Evolutionary conservation across 169 alveolate genomes (phyloP).

Genomic region (Besnoitia besnoiti): DNA sequence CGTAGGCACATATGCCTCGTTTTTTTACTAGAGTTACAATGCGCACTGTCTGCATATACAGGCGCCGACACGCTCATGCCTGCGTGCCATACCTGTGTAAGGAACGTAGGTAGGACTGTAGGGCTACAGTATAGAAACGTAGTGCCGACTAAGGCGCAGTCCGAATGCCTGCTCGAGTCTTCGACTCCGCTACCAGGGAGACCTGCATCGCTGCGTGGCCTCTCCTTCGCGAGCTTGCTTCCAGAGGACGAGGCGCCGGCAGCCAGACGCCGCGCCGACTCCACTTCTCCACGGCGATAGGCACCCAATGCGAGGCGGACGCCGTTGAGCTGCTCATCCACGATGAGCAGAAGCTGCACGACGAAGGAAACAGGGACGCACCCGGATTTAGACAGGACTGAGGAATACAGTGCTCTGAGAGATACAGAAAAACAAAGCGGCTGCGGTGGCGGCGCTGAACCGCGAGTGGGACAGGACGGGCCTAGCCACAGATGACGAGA

Average conservation of each 20-base stretch:
- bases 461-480: no score
- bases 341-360: conserved; percentile 37
- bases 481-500: no score
- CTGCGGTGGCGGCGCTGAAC: no score
- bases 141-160: neutral
- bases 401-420: no score
- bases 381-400: neutral
- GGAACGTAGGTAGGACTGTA: neutral
- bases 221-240: neutral
- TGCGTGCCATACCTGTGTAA: neutral
- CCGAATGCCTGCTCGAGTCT: neutral
- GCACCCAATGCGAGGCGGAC: conserved; percentile 48
- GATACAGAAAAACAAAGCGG: no score
- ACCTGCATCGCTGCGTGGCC: neutral
- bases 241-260: neutral
- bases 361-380: neutral
- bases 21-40: no score
- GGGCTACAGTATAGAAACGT: conserved; percentile 11
- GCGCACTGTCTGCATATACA: no score
- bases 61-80: no score
- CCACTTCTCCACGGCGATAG: conserved; percentile 50
- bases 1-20: no score
- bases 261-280: neutral
- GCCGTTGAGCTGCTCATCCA: conserved; percentile 45
- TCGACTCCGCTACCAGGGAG: neutral